phyloP scores from a whole-genome alignment of 345 rosid genomes.

The Arabis alpina region DNA sequence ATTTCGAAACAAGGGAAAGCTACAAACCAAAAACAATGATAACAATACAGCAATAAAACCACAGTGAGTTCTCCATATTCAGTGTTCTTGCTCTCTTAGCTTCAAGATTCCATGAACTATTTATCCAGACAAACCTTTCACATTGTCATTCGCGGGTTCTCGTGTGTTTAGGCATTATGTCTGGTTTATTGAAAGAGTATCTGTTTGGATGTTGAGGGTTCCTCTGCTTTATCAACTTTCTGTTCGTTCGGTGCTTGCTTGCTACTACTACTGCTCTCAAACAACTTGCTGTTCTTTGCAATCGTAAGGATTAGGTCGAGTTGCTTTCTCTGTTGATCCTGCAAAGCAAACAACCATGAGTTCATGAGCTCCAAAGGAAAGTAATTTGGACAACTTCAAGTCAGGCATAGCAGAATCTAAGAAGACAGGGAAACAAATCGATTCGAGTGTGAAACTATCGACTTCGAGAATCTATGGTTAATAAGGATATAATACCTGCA shows the following conservation, averaged over 20 bases:
- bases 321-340: conserved; percentile 95
- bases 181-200: conserved; percentile 36
- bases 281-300: conserved; percentile 64
- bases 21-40: conserved; percentile 37
- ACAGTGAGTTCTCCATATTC: conserved; percentile 12
- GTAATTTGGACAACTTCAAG: neutral
- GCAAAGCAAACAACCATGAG: conserved; percentile 40
- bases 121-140: conserved; percentile 4
- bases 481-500: conserved; percentile 69
- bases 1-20: conserved; percentile 20
- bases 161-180: conserved; percentile 19
- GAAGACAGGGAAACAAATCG: neutral
- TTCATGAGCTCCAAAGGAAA: conserved; percentile 24
- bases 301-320: conserved; percentile 84
- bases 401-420: neutral
- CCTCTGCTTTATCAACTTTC: conserved; percentile 37
- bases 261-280: conserved; percentile 48
- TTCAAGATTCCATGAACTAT: conserved; percentile 12
- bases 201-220: conserved; percentile 36
- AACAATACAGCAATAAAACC: conserved; percentile 23
- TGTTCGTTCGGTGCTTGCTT: conserved; percentile 41
- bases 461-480: neutral
- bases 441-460: neutral
- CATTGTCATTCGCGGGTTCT: neutral
- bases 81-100: conserved; percentile 16